Conservation (phyloP, 331 rosid species). For the Rhamnella rubrinervis region DNA sequence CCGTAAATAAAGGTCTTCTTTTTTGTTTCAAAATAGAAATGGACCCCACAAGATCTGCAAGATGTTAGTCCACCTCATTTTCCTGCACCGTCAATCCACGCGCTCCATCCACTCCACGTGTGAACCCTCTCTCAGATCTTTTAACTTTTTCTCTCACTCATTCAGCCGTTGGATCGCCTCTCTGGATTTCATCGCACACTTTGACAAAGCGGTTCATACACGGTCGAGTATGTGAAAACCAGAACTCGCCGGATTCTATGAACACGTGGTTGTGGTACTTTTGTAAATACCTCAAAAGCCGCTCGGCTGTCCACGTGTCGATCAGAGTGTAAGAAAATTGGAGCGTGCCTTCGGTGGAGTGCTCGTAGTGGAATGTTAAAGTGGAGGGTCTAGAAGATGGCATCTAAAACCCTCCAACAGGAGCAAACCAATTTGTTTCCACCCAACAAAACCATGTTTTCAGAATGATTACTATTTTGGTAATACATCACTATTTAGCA, state of each 20-base stretch:
- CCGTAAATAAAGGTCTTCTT: neutral
- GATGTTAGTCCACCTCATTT: constrained; percentile 27
- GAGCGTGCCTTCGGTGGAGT: neutral
- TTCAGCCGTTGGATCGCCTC: constrained; percentile 12
- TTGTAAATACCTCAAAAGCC: neutral
- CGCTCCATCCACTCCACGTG: neutral
- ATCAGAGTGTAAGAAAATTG: neutral
- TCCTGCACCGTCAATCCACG: constrained; percentile 19
- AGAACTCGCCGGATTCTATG: neutral
- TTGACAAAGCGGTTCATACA: neutral
- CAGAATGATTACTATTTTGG: neutral
- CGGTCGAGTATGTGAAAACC: neutral
- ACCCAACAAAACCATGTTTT: neutral
- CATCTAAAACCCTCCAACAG: too few species aligned
- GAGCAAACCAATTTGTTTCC: neutral
- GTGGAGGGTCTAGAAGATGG: too few species aligned
- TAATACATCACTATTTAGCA: constrained; percentile 1
- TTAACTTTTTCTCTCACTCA: neutral
- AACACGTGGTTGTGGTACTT: neutral
- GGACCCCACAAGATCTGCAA: constrained; percentile 31
- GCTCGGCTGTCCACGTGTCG: neutral
- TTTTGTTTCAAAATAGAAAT: neutral
- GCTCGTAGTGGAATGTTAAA: neutral
- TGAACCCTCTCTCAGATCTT: neutral
- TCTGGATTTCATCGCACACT: neutral